A percentile compares a stretch with the other conserved stretches of the same genome.
Conservation (phyloP, 1,284 basidiomycete species). For the Irpex lacteus region DNA sequence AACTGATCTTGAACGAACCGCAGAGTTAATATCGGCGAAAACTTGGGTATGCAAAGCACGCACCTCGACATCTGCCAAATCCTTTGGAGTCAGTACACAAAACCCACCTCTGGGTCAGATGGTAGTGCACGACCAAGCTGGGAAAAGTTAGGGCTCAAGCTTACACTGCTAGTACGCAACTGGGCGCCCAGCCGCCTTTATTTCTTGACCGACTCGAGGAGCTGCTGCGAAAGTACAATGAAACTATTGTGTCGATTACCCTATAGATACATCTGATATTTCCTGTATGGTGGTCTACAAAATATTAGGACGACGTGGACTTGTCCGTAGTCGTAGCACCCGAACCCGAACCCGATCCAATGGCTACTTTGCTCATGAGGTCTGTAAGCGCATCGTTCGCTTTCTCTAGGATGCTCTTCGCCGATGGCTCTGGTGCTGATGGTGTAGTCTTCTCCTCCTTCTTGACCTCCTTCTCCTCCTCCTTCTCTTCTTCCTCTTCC, state of each 20-base stretch:
- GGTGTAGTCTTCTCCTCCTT: slow-evolving; percentile 18
- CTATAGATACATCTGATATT: slow-evolving; percentile 1
- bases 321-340: no score
- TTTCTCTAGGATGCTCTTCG: slow-evolving; percentile 29
- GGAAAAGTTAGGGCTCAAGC: no score
- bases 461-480: slow-evolving; percentile 29
- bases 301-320: neutral
- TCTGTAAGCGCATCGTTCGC: slow-evolving; percentile 56
- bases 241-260: neutral
- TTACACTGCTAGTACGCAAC: no score
- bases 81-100: no score
- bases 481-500: slow-evolving; percentile 41
- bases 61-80: no score
- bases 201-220: no score
- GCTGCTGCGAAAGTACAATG: neutral
- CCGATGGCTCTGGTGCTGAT: slow-evolving; percentile 10
- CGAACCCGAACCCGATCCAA: slow-evolving; percentile 24
- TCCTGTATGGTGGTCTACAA: neutral
- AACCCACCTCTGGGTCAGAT: no score
- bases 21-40: no score
- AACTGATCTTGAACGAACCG: no score
- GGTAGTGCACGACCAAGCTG: no score
- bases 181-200: no score
- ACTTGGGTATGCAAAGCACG: no score
- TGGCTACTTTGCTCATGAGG: slow-evolving; percentile 52